A percentile compares a stretch with the other conserved stretches of the same genome.
These are phyloP conservation scores for Phytopythium oedochilum DNA, from an alignment of 352 stramenopile genomes.

Conservation along the genomic window DNA sequence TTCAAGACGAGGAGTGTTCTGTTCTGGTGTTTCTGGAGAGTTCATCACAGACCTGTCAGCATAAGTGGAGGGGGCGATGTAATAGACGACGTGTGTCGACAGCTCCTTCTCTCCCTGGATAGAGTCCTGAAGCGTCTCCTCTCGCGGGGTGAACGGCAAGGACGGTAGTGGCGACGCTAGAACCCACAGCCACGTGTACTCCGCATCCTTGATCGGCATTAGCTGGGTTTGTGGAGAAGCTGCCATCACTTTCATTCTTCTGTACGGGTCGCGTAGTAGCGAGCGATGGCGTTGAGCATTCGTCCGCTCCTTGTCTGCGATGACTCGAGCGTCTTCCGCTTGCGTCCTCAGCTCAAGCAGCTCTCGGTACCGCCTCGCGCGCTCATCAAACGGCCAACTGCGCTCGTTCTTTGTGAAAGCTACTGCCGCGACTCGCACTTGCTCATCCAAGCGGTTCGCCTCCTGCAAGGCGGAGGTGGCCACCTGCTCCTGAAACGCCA, in stretches of 20 bases:
- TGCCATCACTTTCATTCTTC: slow-evolving; percentile 4
- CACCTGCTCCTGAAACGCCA: slow-evolving; percentile 22
- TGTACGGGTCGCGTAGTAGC: slow-evolving; percentile 41
- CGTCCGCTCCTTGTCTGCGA: slow-evolving; percentile 34
- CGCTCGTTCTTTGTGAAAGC: slow-evolving; percentile 52
- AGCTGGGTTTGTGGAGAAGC: background rate
- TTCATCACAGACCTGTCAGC: background rate
- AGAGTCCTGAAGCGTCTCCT: slow-evolving; percentile 13
- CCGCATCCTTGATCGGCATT: slow-evolving; percentile 3
- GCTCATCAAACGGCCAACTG: slow-evolving; percentile 62
- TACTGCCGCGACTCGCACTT: slow-evolving; percentile 55
- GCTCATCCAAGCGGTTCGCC: slow-evolving; percentile 46
- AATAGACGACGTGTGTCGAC: slow-evolving; percentile 66
- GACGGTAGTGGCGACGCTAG: slow-evolving; percentile 38
- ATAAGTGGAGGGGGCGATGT: slow-evolving; percentile 33
- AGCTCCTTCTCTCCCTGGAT: slow-evolving; percentile 52
- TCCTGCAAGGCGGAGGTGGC: slow-evolving; percentile 26
- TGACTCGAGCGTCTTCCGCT: slow-evolving; percentile 31
- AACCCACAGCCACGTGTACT: slow-evolving; percentile 42
- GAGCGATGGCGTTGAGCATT: slow-evolving; percentile 21
- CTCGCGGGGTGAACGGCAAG: slow-evolving; percentile 47
- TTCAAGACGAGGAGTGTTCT: slow-evolving; percentile 3
- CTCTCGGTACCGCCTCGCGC: slow-evolving; percentile 38
- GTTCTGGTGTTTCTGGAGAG: background rate
- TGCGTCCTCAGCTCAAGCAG: slow-evolving; percentile 49